Evolutionary conservation across 169 alveolate species (phyloP), one percentile per base, ranked within the genome.

Genomic region (Theileria parva): DNA sequence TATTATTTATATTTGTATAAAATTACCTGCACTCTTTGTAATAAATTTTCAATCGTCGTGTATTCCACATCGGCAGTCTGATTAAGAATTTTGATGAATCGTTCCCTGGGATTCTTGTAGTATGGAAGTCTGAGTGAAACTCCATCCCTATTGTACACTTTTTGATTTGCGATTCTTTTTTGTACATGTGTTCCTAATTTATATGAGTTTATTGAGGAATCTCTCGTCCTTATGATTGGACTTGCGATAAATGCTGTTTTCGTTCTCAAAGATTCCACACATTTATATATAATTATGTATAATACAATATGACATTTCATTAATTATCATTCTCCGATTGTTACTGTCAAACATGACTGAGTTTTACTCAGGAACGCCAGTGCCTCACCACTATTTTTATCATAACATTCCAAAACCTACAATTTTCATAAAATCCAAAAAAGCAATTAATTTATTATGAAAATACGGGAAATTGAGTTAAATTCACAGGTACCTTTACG

Each of bases 271-370:
- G 53, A 15, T 25, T 68, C n/a, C 77, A 68, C 77, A 68, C 64
- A 68, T 68, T 68, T 34, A 23, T 50, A 21, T 68, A 68, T 32
- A 37, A 50, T 21, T 6, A 68, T 13, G 60, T 50, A 50, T 30
- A 68, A 23, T 44, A 68, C 1, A 15, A 23, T 50, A 51, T 44
- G 34, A 50, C 1, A 23, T 25, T 32, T 7, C 60, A 68, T 68
- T 68, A 44, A 77, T 66, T 44, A 77, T 65, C 77, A 74, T 70
- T 77, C 80, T 83, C 89, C 89, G 37, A 83, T 83, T n/a, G 89
- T 83, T 17, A 83, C 53, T 71, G 89, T 75, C 44, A 83, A 65
- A 25, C 80, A 76, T 17, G 91, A 75, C 67, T 78, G 83, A 19
- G 83, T 44, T 80, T 77, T 78, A 30, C 74, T 84, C 50, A 77